Conservation (phyloP, 2,329 filamentous ascomycete species). For the Amesomyces nigricolor region DNA sequence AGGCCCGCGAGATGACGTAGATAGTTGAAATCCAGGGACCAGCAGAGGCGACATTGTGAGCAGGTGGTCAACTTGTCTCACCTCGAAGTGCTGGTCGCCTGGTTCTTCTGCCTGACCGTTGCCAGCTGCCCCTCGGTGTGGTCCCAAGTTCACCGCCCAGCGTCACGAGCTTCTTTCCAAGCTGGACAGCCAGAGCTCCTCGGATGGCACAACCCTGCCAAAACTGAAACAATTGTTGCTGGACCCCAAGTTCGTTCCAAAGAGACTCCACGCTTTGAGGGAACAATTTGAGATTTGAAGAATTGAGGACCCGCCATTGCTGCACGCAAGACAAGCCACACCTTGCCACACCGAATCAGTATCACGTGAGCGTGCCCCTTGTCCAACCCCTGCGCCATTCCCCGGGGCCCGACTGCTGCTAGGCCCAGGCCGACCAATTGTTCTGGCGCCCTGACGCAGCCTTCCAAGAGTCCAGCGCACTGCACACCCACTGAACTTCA, state of each 20-base stretch:
- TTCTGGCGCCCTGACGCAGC: slow-evolving; percentile 27
- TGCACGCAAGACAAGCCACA: background rate
- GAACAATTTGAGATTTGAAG: too few species aligned
- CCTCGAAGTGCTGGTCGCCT: background rate
- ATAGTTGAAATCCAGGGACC: too few species aligned
- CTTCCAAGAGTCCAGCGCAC: slow-evolving; percentile 19
- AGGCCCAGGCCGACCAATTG: slow-evolving; percentile 18
- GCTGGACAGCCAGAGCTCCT: background rate
- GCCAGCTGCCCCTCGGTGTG: slow-evolving; percentile 9
- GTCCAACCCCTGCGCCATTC: slow-evolving; percentile 18
- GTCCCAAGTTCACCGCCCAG: background rate
- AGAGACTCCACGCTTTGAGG: background rate
- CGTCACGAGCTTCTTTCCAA: slow-evolving; percentile 3
- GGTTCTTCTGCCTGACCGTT: background rate
- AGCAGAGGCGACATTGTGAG: too few species aligned
- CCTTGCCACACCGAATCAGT: slow-evolving; percentile 7
- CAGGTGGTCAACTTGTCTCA: too few species aligned
- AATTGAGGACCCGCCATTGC: too few species aligned
- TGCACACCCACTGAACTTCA: too few species aligned
- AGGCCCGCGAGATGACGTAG: too few species aligned
- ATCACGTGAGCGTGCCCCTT: slow-evolving; percentile 19
- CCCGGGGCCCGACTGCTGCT: slow-evolving; percentile 15
- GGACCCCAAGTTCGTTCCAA: background rate
- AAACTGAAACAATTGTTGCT: background rate
- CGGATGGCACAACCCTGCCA: background rate